These are phyloP conservation scores for Acanthamoeba culbertsoni DNA, from an alignment of 208 protist genomes.

Conservation along the genomic window DNA sequence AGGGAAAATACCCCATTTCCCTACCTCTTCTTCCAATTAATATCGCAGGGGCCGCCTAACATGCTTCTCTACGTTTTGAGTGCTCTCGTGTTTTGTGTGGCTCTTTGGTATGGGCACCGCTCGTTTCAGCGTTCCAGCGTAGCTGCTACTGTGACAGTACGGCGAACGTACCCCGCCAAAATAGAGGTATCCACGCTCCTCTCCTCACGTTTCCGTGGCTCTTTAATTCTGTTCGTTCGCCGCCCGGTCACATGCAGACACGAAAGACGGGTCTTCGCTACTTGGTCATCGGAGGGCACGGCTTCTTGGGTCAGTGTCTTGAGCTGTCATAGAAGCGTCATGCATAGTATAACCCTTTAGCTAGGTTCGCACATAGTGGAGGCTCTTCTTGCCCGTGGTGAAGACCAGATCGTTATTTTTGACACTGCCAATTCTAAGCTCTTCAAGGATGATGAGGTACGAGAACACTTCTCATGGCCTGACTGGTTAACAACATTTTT, in stretches of 20 bases:
- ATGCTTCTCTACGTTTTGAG: neutral
- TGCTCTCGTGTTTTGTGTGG: neutral
- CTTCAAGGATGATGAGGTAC: neutral
- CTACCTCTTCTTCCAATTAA: neutral
- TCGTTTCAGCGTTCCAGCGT: too few species aligned
- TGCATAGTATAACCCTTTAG: neutral
- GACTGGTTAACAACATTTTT: neutral
- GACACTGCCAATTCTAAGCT: neutral
- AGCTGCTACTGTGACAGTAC: too few species aligned
- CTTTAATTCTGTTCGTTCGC: neutral
- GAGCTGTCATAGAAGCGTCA: neutral
- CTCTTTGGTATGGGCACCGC: neutral
- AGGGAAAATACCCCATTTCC: too few species aligned
- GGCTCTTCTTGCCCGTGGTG: neutral
- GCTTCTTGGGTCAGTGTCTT: neutral
- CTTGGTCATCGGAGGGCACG: neutral
- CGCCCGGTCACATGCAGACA: neutral
- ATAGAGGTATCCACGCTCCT: neutral
- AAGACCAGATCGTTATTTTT: neutral
- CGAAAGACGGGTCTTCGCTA: neutral
- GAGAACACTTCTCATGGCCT: neutral
- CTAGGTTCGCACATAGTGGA: neutral
- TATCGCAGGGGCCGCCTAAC: neutral
- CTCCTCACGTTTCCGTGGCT: neutral
- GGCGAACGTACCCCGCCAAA: too few species aligned